Base-by-base conservation (phyloP, 2,329 filamentous ascomycete genomes). In the Arthroderma sp. region DNA sequence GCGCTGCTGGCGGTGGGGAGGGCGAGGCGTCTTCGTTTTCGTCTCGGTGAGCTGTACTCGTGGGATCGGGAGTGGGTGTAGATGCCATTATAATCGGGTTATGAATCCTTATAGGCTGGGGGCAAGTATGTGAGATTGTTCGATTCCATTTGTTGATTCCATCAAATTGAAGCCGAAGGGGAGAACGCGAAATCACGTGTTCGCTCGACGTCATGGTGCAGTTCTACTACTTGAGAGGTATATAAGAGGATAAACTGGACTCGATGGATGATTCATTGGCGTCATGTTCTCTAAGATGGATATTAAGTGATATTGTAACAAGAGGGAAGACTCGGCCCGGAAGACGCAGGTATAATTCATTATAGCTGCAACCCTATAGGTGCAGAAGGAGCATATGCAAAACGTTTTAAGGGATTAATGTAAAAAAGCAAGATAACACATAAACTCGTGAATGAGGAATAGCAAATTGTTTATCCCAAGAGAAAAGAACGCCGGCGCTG, bases 1-100 rank as follows among this genome's bases (percentile, higher is more conserved):
- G 79, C 4, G 79, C 76, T n/a, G 75, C 71, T 11, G 75, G 73
- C 2, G 73, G 74, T 9, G 79, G 80, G 33, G 79, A 81, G 2
- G 78, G 76, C 11, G 71, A 79, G 63, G 63, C 57, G 11, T 56
- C 62, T 60, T 57, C 55, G 28, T 62, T 61, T 55, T 54, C 56
- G 49, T 11, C 38, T 6, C 9, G 37, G 6, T n/a, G 11, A 11
- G 54, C 25, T 11, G 54, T 19, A 13, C 13, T 44, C 15, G 37
- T 28, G 35, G 47, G 31, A 15, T 57, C 43, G 1, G 55, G 25
- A 13, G 31, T 11, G 33, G 41, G 31, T 15, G 33, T 39, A 11
- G 55, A 5, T 17, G 43, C 28, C 41, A 56, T 56, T 39, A 28
- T 17, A n/a, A n/a, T n/a, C n/a, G n/a, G n/a, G n/a, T n/a, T n/a